Percentiles rank a stretch among this genome's conserved stretches.
phyloP scores from a whole-genome alignment of 1,284 basidiomycete genomes.

The Apiotrichum gamsii region DNA sequence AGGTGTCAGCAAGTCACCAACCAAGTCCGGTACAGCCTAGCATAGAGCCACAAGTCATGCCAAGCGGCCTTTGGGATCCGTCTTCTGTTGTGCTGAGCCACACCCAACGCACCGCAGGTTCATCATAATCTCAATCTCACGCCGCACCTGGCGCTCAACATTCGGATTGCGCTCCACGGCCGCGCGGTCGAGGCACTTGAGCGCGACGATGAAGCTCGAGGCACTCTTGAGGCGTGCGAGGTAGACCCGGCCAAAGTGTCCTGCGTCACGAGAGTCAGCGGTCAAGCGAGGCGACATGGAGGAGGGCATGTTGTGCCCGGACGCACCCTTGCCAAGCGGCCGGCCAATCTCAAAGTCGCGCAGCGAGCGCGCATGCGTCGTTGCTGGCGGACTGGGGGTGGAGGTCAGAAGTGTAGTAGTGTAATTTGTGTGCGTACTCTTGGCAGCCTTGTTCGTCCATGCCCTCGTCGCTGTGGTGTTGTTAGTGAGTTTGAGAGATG shows the following conservation, averaged over 20 bases:
- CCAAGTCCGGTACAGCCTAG: too few relatives aligned
- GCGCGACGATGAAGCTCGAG: conserved; percentile 32
- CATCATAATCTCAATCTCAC: conserved; percentile 90
- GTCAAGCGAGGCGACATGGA: background rate
- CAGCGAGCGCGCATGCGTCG: conserved; percentile 9
- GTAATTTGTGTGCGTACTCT: too few relatives aligned
- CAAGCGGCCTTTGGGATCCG: too few relatives aligned
- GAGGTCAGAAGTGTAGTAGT: too few relatives aligned
- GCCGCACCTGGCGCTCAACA: conserved; percentile 85
- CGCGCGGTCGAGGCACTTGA: conserved; percentile 14
- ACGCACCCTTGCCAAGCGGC: conserved; percentile 87
- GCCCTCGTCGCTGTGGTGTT: too few relatives aligned
- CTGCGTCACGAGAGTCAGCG: conserved; percentile 15
- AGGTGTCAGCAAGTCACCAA: background rate
- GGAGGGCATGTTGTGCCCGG: background rate
- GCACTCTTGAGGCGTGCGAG: conserved; percentile 84
- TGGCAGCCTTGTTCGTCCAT: too few relatives aligned
- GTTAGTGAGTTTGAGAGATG: too few relatives aligned
- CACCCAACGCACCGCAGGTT: conserved; percentile 22
- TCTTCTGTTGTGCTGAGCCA: too few relatives aligned
- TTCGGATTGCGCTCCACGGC: conserved; percentile 62
- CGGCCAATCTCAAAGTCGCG: conserved; percentile 80
- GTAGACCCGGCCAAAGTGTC: conserved; percentile 83
- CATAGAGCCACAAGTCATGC: too few relatives aligned
- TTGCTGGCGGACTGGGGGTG: background rate